These are phyloP conservation scores for Protomyces macrosporus DNA, from an alignment of 1,139 yeast genomes.

Conservation along the genomic window DNA sequence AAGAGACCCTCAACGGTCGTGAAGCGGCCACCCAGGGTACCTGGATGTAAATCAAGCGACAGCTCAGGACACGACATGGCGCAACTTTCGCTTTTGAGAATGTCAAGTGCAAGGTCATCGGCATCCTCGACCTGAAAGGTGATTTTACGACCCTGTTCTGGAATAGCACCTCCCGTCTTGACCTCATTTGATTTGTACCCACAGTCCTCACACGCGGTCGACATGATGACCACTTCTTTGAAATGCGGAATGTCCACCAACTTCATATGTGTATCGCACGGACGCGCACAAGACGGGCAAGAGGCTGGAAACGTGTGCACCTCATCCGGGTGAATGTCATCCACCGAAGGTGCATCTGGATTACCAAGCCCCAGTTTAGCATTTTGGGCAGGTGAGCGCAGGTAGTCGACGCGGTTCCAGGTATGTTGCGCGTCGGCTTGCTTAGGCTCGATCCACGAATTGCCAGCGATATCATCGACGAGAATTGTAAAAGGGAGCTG, in stretches of 20 bases:
- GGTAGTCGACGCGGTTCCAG: constrained; percentile 81
- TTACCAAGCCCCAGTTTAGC: constrained; percentile 80
- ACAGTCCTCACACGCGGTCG: constrained; percentile 85
- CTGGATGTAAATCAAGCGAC: constrained; percentile 84
- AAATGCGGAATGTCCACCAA: constrained; percentile 95
- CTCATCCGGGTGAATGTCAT: constrained; percentile 56
- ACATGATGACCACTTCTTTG: constrained; percentile 95
- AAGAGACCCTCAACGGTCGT: constrained; percentile 82
- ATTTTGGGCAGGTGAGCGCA: constrained; percentile 83
- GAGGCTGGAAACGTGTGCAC: constrained; percentile 90
- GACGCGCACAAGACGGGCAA: constrained; percentile 76
- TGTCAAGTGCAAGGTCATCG: constrained; percentile 90
- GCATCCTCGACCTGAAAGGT: constrained; percentile 76
- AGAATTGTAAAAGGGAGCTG: constrained; percentile 73
- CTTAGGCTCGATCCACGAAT: constrained; percentile 87
- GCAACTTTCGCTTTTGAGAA: constrained; percentile 82
- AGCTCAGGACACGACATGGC: constrained; percentile 81
- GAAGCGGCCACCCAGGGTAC: constrained; percentile 96
- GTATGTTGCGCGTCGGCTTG: constrained; percentile 88
- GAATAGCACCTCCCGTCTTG: constrained; percentile 96
- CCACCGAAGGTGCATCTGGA: constrained; percentile 54
- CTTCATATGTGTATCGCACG: constrained; percentile 93
- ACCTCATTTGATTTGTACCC: constrained; percentile 97
- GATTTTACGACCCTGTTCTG: constrained; percentile 73
- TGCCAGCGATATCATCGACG: constrained; percentile 93